A percentile compares a stretch with the other conserved stretches of the same genome.
These are phyloP conservation scores for Fusarium torulosum DNA, from an alignment of 2,329 filamentous ascomycete species.

Conservation along the genomic window DNA sequence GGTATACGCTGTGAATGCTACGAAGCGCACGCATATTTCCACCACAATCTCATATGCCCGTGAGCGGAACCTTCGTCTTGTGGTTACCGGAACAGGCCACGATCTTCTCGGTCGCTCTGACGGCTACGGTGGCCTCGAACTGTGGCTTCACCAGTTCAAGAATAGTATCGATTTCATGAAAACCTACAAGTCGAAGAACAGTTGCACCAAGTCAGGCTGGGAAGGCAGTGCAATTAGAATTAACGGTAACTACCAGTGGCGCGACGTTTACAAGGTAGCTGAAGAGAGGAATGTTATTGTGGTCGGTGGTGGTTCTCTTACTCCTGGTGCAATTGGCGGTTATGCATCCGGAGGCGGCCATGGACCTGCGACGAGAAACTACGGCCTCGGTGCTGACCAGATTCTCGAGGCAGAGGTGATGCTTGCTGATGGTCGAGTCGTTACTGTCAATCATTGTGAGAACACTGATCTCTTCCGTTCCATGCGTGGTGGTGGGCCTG, in stretches of 20 bases:
- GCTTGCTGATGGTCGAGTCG: slow-evolving; percentile 19
- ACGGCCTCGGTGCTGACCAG: slow-evolving; percentile 32
- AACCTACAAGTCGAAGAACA: background rate
- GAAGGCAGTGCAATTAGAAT: slow-evolving; percentile 25
- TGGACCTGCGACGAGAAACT: slow-evolving; percentile 34
- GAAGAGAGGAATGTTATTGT: slow-evolving; percentile 29
- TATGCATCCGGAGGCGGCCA: slow-evolving; percentile 35
- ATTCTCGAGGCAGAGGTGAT: slow-evolving; percentile 35
- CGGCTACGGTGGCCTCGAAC: slow-evolving; percentile 29
- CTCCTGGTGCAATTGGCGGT: slow-evolving; percentile 33
- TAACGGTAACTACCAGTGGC: slow-evolving; percentile 33
- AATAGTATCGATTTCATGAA: slow-evolving; percentile 17
- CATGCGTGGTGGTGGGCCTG: slow-evolving; percentile 31
- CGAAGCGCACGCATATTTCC: slow-evolving; percentile 11
- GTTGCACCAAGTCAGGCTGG: slow-evolving; percentile 19
- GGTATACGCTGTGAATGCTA: slow-evolving; percentile 32
- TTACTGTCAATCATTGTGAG: slow-evolving; percentile 28
- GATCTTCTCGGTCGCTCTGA: slow-evolving; percentile 34
- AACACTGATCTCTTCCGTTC: slow-evolving; percentile 33
- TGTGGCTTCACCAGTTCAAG: slow-evolving; percentile 36
- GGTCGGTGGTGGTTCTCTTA: slow-evolving; percentile 30
- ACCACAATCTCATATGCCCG: slow-evolving; percentile 14
- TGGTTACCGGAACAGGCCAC: slow-evolving; percentile 31
- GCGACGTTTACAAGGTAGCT: slow-evolving; percentile 33
- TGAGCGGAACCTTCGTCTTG: slow-evolving; percentile 15